phyloP scores from a whole-genome alignment of 345 rosid species.

The Combretum micranthum region DNA sequence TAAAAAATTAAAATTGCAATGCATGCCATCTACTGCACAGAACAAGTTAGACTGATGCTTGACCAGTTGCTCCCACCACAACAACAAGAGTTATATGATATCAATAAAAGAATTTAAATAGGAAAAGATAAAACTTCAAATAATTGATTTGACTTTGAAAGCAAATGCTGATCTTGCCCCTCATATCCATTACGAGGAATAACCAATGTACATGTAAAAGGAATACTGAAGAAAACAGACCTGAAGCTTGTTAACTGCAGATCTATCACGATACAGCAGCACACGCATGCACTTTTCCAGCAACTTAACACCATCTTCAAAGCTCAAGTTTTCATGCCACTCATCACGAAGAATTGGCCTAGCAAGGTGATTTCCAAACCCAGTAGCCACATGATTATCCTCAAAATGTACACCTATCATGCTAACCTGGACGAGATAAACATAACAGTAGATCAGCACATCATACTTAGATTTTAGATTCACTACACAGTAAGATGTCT shows the following conservation, averaged over 20 bases:
- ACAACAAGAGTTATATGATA: too few species aligned
- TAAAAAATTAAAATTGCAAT: too few species aligned
- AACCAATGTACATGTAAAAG: not conserved
- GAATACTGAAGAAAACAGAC: constrained; percentile 24
- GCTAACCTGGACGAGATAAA: constrained; percentile 44
- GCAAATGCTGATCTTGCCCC: not conserved
- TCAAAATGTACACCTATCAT: constrained; percentile 95
- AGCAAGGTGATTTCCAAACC: constrained; percentile 96
- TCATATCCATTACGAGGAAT: not conserved
- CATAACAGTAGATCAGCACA: constrained; percentile 5
- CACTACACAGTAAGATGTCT: not conserved
- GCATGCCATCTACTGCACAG: too few species aligned
- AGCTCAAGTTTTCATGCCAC: constrained; percentile 84
- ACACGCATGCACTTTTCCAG: constrained; percentile 99
- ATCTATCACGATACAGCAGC: constrained; percentile 92
- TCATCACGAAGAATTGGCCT: constrained; percentile 93
- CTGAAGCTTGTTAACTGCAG: constrained; percentile 97
- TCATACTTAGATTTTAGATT: not conserved
- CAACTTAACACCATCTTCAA: constrained; percentile 85
- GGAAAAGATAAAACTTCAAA: too few species aligned
- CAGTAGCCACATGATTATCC: constrained; percentile 91
- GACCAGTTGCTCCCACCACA: too few species aligned
- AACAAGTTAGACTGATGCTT: too few species aligned
- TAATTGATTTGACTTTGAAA: not conserved
- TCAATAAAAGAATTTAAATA: too few species aligned